phyloP scores from a whole-genome alignment of 83 land plant species.

The Larix sibirica region DNA sequence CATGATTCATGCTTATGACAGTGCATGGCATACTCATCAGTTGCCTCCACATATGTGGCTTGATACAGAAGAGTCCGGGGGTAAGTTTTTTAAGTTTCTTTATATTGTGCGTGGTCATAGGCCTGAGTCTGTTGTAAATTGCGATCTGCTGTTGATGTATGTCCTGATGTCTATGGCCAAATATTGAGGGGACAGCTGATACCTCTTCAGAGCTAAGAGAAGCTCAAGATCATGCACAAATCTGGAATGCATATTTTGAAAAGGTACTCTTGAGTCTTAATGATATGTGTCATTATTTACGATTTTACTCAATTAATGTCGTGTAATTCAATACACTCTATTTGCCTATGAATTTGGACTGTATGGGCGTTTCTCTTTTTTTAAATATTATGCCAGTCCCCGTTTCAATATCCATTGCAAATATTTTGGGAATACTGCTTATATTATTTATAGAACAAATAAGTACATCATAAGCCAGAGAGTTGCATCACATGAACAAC shows the following conservation, averaged over 20 bases:
- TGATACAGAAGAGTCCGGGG: conserved; percentile 39
- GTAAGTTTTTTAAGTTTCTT: conserved; percentile 20
- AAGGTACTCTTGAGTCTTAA: conserved; percentile 51
- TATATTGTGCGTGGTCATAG: background rate
- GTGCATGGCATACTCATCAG: conserved; percentile 17
- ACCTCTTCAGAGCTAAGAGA: conserved; percentile 80
- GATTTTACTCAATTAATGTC: background rate
- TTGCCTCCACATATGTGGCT: conserved; percentile 30
- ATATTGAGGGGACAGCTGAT: conserved; percentile 56
- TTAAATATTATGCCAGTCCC: background rate
- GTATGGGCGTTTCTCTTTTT: background rate
- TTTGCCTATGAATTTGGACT: background rate
- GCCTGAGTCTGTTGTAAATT: background rate
- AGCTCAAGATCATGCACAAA: conserved; percentile 82
- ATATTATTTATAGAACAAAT: background rate
- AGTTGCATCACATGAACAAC: too few species aligned
- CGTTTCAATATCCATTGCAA: background rate
- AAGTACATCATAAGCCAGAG: too few species aligned
- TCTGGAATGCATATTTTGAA: conserved; percentile 82
- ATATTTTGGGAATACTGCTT: background rate
- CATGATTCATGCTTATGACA: conserved; percentile 21
- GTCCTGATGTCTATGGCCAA: conserved; percentile 14
- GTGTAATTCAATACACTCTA: background rate
- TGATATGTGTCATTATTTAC: background rate
- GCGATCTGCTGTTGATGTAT: background rate